These are phyloP conservation scores for Dalbergia cochinchinensis DNA, from an alignment of 306 rosid genomes.

Conservation along the genomic window DNA sequence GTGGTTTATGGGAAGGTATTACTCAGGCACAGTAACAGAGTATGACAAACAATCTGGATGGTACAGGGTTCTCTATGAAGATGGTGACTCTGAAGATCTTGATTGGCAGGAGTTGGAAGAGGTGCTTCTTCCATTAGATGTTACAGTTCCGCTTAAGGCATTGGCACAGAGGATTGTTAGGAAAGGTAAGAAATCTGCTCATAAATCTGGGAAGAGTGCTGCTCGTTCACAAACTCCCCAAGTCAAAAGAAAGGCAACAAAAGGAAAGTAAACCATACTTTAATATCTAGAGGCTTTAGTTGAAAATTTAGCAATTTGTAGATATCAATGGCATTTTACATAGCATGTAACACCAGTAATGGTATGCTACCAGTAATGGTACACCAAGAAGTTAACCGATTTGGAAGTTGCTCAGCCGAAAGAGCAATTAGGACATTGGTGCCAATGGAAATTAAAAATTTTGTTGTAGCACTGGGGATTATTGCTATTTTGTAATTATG, in stretches of 20 bases:
- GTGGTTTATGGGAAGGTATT: slow-evolving; percentile 71
- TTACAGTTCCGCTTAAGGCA: slow-evolving; percentile 68
- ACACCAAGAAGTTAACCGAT: slow-evolving; percentile 5
- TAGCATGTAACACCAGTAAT: slow-evolving; percentile 10
- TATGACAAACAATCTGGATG: slow-evolving; percentile 73
- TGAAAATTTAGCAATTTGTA: slow-evolving; percentile 35
- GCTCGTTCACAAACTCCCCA: slow-evolving; percentile 43
- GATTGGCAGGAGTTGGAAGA: slow-evolving; percentile 82
- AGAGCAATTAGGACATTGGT: slow-evolving; percentile 29
- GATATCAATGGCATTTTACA: slow-evolving; percentile 12
- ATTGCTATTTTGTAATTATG: slow-evolving; percentile 36
- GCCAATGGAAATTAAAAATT: background rate
- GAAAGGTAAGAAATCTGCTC: slow-evolving; percentile 54
- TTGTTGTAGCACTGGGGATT: slow-evolving; percentile 26
- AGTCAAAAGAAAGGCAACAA: slow-evolving; percentile 46
- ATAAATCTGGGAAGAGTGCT: slow-evolving; percentile 49
- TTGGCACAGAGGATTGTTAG: slow-evolving; percentile 62
- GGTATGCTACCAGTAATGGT: background rate
- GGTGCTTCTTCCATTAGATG: slow-evolving; percentile 82
- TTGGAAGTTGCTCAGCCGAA: background rate
- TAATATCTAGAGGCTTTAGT: slow-evolving; percentile 35
- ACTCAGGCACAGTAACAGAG: slow-evolving; percentile 61
- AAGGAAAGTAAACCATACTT: slow-evolving; percentile 47
- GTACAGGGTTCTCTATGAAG: slow-evolving; percentile 86
- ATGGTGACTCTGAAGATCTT: slow-evolving; percentile 86